These are phyloP conservation scores for Vitis hybrid DNA, from an alignment of 177 flowering plant genomes.

Conservation along the genomic window DNA sequence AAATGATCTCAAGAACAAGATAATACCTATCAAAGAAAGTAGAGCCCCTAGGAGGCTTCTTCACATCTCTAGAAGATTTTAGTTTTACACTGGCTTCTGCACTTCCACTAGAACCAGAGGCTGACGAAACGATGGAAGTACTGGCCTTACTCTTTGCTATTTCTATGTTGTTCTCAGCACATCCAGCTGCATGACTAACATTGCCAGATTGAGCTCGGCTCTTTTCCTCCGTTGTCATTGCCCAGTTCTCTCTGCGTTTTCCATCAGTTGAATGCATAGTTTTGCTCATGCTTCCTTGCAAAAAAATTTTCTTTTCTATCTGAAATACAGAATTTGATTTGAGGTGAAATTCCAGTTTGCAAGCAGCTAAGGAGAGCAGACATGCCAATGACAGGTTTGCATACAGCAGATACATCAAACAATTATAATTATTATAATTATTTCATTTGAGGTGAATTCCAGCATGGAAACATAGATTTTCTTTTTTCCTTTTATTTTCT, in stretches of 20 bases:
- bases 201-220: background rate
- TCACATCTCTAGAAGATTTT: slow-evolving; percentile 32
- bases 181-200: no score
- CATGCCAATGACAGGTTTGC: background rate
- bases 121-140: slow-evolving; percentile 18
- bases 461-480: no score
- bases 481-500: no score
- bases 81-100: slow-evolving; percentile 17
- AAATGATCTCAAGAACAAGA: background rate
- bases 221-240: slow-evolving; percentile 14
- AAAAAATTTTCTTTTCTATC: slow-evolving; percentile 84
- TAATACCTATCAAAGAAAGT: slow-evolving; percentile 83
- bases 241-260: slow-evolving; percentile 21
- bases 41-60: slow-evolving; percentile 42
- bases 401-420: background rate
- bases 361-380: background rate
- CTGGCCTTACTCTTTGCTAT: slow-evolving; percentile 8
- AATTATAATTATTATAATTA: no score
- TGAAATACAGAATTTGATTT: slow-evolving; percentile 16
- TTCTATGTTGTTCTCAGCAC: no score
- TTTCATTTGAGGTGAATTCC: no score
- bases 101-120: slow-evolving; percentile 20
- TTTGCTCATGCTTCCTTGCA: slow-evolving; percentile 46
- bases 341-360: background rate
- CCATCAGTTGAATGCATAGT: slow-evolving; percentile 26